These are phyloP conservation scores for Psilocybe cyanescens DNA, from an alignment of 768 basidiomycete genomes.

Conservation along the genomic window DNA sequence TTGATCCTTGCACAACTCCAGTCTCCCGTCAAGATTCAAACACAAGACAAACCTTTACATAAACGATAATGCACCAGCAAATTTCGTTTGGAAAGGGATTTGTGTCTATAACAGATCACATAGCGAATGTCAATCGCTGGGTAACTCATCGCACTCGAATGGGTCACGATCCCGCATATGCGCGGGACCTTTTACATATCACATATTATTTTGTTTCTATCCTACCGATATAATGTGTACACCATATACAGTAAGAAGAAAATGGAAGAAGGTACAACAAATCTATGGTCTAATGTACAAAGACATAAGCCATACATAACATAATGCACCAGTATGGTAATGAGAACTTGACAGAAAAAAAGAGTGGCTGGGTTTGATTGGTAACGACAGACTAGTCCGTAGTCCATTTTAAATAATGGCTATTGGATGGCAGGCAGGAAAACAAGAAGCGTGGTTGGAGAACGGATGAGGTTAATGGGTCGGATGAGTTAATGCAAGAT, in stretches of 20 bases:
- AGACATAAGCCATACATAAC: background rate
- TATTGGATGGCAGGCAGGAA: conserved; percentile 6
- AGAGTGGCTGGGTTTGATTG: conserved; percentile 23
- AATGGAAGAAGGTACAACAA: conserved; percentile 3
- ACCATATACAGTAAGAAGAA: conserved; percentile 18
- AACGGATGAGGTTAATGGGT: conserved; percentile 1
- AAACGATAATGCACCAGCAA: too few species aligned
- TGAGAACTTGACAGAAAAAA: conserved; percentile 12
- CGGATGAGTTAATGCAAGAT: conserved; percentile 10
- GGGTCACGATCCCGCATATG: background rate
- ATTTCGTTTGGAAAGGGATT: too few species aligned
- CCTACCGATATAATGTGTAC: conserved; percentile 15
- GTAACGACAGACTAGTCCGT: conserved; percentile 20
- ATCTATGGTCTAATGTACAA: conserved; percentile 3
- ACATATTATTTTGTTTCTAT: conserved; percentile 23
- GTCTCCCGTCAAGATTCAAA: too few species aligned
- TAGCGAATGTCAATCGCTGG: too few species aligned
- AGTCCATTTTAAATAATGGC: conserved; percentile 23
- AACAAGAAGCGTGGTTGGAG: background rate
- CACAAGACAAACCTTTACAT: too few species aligned
- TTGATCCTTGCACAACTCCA: too few species aligned
- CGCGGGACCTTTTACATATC: conserved; percentile 9
- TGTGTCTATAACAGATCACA: too few species aligned
- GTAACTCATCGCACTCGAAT: background rate
- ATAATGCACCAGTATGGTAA: conserved; percentile 7